Base-by-base conservation (phyloP, 73 alveolate species). In the Paraurostyla sp. region DNA sequence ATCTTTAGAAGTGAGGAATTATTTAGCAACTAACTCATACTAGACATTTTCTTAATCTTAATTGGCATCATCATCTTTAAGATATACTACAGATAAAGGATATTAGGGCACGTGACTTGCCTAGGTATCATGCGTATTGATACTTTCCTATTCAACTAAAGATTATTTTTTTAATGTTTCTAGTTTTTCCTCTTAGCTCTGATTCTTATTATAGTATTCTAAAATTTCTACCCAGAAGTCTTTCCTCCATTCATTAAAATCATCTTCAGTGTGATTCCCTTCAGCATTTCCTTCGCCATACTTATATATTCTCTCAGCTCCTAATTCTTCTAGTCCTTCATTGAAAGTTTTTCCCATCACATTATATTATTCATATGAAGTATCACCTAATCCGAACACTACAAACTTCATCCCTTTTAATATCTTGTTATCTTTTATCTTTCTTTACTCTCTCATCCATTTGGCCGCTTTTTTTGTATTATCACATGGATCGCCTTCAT, bases 401-500 rank as follows among this genome's bases (percentile, higher is more conserved):
- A 94, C 42, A 68, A 22, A 94, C 41, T 89, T 85, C 52, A 88
- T 52, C 4, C 75, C 90, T 57, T 80, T 75, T 20, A 91, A 46
- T n/a, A 83, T 73, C 42, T 63, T 71, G 3, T 33, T 52, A 20
- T 58, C 65, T 30, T 87, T 80, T 0, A 49, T 81, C 48, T 59
- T 68, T 82, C 86, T 49, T 36, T 75, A 38, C 30, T 91, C 82
- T 57, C 85, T 48, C 43, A 94, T 32, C 98, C 96, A 92, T 16
- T 60, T 48, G 45, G 54, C 50, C 82, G 92, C 73, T 48, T 93
- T 83, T 43, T 75, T 86, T 0, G 98, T 92, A 78, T 94, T 94
- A 40, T 94, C 98, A 22, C 96, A 87, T 20, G 98, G 98, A 0
- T 91, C 98, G 40, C 98, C 98, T 52, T 90, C 98, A 16, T 94